Base-by-base conservation (phyloP, 192 early-diverging fungal species). In the Thamnidium elegans region DNA sequence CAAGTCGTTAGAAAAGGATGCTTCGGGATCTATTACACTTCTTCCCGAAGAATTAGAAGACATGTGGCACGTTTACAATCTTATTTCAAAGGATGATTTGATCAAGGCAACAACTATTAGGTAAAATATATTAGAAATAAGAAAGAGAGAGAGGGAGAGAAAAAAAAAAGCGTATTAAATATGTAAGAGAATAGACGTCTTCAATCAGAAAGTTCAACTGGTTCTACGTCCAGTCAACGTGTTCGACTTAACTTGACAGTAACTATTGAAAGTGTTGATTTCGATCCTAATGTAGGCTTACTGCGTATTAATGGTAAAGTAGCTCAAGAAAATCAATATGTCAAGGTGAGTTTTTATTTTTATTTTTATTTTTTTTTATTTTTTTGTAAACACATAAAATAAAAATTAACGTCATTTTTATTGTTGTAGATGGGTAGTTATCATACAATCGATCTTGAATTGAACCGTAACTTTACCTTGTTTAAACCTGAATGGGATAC, bases 11-110 rank as follows among this genome's bases (percentile, higher is more conserved):
- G 91, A 92, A 74, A 91, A 87, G 73, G 86, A 94, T 78, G 61
- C 61, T 21, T 91, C 90, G 26, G 96, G 96, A 36, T 86, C 66
- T 62, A 86, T 97, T 26, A 90, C 85, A 3, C 79, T 99, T 46
- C 79, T 84, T 43, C 89, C 95, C 1, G 93, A 97, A 68, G 92
- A 98, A 65, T 73, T 87, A 53, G 95, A 99, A 64, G 97, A 99
- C 76, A 94, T 99, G 92, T 99, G 97, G 95, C 94, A 96, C 77
- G 83, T 90, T 36, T 95, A 96, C 79, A 93, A 90, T 71, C 81
- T 92, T 31, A 88, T 99, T 58, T 79, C 87, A 31, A 81, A 87
- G 63, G 90, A 89, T 58, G 97, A 99, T 84, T 78, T 81, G 61
- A 83, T 99, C 50, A 82, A 89, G 69, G 92, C 93, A 10, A 86